Evolutionary conservation across 192 early-diverging fungal genomes (phyloP), one percentile per base, ranked within the genome.

Genomic region (Coemansia sp.): DNA sequence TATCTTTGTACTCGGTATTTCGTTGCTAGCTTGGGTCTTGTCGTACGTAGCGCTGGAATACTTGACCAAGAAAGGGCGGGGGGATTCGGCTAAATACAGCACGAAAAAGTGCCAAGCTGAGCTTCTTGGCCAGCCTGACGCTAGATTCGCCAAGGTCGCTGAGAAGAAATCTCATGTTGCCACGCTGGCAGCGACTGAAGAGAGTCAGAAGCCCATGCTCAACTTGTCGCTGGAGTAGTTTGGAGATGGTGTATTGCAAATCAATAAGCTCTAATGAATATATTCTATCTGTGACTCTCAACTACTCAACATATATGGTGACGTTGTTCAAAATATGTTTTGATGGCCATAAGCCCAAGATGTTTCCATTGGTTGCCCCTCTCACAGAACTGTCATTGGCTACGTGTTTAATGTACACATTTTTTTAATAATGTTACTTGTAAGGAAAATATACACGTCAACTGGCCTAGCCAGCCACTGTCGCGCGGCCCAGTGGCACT

Each of bases 41-140:
- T 64, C 85, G 18, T 86, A 78, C 62, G 34, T 80, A 22, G 71
- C 71, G 1, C 70, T 86, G 31, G 38, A 64, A 62, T 60, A 73
- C 11, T 47, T 83, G 72, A 70, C 74, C 0, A 41, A 12, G 22
- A 64, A 73, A 53, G 34, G 58, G 0, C 24, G 66, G 7, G 66
- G 68, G n/a, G 39, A 43, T 5, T 47, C 55, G n/a, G 29, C 38
- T 16, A 64, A 68, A 41, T 61, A 22, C 8, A 60, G 29, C 46
- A 38, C 49, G 15, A 68, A 43, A 61, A 22, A 36, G 33, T 39
- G 66, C 8, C 66, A 71, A 7, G 61, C 58, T 6, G 49, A 64
- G 43, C 70, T 81, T 13, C 39, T 71, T 15, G 79, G 73, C 36
- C 40, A 69, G 22, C 79, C 74, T 12, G 74, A 81, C 58, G 18